phyloP scores from a whole-genome alignment of 106 monocot genomes.

The Acanthochlamys bracteata region DNA sequence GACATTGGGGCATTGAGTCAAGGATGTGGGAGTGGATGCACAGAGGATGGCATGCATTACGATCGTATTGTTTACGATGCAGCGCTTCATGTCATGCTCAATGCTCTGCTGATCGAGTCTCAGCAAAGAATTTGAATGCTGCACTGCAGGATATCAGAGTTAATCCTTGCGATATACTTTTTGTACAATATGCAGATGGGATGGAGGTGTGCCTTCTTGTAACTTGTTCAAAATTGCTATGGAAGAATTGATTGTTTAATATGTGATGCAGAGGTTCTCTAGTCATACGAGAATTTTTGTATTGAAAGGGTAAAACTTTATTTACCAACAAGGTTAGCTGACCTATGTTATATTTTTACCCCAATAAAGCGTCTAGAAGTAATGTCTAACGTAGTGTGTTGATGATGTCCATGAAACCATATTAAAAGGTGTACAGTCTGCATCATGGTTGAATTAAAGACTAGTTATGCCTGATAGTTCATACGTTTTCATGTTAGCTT shows the following conservation, averaged over 20 bases:
- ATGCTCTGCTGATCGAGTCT: slow-evolving; percentile 62
- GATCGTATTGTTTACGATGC: slow-evolving; percentile 66
- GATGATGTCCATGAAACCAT: too few relatives aligned
- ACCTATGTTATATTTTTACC: too few relatives aligned
- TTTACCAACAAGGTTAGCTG: too few relatives aligned
- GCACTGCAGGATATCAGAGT: background rate
- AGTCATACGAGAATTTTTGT: background rate
- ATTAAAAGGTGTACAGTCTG: too few relatives aligned
- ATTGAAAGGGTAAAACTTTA: too few relatives aligned
- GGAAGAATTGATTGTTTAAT: background rate
- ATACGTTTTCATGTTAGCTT: too few relatives aligned
- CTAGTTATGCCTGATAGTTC: too few relatives aligned
- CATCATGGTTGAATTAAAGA: too few relatives aligned
- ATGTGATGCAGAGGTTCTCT: background rate
- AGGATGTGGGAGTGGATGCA: slow-evolving; percentile 57
- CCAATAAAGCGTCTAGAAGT: too few relatives aligned
- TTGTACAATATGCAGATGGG: background rate
- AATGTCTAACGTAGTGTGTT: too few relatives aligned
- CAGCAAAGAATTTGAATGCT: slow-evolving; percentile 28
- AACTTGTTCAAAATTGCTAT: background rate
- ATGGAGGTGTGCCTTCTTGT: slow-evolving; percentile 2
- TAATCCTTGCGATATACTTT: background rate
- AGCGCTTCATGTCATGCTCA: slow-evolving; percentile 75
- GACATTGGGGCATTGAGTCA: slow-evolving; percentile 54
- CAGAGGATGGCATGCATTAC: slow-evolving; percentile 90